Percentiles rank a stretch among this genome's conserved stretches.
phyloP scores from a whole-genome alignment of 2,329 filamentous ascomycete species.

The Cladosporium phlei region DNA sequence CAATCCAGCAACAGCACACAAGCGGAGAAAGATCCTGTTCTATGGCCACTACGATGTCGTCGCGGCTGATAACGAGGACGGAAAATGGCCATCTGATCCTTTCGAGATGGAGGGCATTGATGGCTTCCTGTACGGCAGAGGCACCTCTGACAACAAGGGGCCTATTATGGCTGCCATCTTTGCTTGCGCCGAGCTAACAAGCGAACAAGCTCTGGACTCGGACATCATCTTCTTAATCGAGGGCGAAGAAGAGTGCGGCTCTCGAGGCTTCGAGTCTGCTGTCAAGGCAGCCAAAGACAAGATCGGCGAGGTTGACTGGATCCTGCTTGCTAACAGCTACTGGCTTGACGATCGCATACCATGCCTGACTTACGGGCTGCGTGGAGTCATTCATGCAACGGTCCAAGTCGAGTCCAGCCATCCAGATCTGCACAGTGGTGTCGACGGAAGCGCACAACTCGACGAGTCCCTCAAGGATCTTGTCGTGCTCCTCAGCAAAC shows the following conservation, averaged over 20 bases:
- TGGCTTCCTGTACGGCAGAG: conserved; percentile 89
- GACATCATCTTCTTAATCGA: conserved; percentile 94
- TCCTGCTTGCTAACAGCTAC: conserved; percentile 93
- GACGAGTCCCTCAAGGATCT: conserved; percentile 91
- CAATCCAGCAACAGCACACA: conserved; percentile 59
- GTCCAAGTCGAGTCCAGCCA: conserved; percentile 79
- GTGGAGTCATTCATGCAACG: conserved; percentile 90
- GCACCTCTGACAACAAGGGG: conserved; percentile 97
- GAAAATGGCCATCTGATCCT: conserved; percentile 77
- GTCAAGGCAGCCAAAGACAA: conserved; percentile 73
- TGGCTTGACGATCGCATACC: conserved; percentile 96
- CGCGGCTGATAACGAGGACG: conserved; percentile 73
- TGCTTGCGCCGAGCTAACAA: conserved; percentile 81
- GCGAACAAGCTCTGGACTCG: conserved; percentile 75
- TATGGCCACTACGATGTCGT: conserved; percentile 99
- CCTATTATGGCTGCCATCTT: conserved; percentile 92
- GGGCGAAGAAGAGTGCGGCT: conserved; percentile 93
- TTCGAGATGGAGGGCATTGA: conserved; percentile 86
- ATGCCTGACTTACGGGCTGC: conserved; percentile 88
- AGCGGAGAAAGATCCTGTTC: conserved; percentile 83
- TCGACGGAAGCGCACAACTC: conserved; percentile 87
- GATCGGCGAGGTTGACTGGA: conserved; percentile 90
- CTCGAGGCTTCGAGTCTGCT: conserved; percentile 80
- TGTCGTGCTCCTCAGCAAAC: conserved; percentile 71
- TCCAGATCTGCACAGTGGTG: conserved; percentile 89